A percentile compares a stretch with the other conserved stretches of the same genome.
Evolutionary conservation across 768 basidiomycete genomes (phyloP).

Genomic region (Boletus coccyginus): DNA sequence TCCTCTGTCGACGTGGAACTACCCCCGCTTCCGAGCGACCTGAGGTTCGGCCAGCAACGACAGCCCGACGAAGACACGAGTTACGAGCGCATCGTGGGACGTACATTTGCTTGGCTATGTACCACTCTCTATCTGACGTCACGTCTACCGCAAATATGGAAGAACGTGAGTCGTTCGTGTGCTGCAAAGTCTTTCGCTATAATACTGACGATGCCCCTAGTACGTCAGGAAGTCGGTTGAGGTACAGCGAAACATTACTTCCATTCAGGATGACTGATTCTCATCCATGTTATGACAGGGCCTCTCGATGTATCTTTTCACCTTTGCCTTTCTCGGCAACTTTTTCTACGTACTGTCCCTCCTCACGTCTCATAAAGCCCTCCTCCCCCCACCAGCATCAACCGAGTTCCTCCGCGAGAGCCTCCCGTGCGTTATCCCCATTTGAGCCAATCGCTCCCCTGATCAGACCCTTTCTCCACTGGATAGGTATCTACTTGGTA

Average conservation of each 20-base stretch:
- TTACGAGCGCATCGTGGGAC: conserved; percentile 72
- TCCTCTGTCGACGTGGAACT: conserved; percentile 18
- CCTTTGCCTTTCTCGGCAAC: conserved; percentile 94
- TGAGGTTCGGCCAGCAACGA: conserved; percentile 2
- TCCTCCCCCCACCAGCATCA: conserved; percentile 56
- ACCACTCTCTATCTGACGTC: conserved; percentile 92
- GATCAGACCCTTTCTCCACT: not conserved
- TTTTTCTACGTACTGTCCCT: conserved; percentile 90
- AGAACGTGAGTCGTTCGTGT: conserved; percentile 68
- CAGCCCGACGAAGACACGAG: conserved; percentile 22
- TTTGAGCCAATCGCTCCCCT: not conserved
- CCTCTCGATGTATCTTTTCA: conserved; percentile 88
- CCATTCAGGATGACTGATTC: conserved; percentile 4
- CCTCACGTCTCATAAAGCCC: conserved; percentile 67
- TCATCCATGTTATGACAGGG: conserved; percentile 49
- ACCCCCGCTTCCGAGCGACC: conserved; percentile 7
- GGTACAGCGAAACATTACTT: conserved; percentile 34
- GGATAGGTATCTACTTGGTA: conserved; percentile 80
- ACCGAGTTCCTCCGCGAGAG: conserved; percentile 73
- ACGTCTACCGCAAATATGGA: conserved; percentile 97
- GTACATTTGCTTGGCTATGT: conserved; percentile 93
- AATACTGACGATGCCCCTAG: conserved; percentile 37
- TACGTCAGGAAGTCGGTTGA: conserved; percentile 88
- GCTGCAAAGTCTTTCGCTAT: not conserved
- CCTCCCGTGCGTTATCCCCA: conserved; percentile 63